Evolutionary conservation across 2,329 filamentous ascomycete genomes (phyloP).

Genomic region (Pseudogymnoascus sp.): DNA sequence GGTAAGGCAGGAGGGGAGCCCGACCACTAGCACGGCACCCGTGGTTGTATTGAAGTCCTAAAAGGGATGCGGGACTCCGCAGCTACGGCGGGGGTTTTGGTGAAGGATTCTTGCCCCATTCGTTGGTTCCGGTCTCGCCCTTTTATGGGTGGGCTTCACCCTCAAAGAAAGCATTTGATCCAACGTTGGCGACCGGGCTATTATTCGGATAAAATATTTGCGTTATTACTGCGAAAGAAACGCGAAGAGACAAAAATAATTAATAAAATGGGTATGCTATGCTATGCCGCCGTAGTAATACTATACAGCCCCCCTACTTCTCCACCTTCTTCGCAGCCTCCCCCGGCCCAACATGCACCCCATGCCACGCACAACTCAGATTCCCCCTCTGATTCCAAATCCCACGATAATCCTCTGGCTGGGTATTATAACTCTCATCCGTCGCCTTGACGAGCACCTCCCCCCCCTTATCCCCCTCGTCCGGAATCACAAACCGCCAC

Average conservation of each 20-base stretch:
- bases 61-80: too few species aligned
- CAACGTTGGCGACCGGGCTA: too few species aligned
- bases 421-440: constrained; percentile 58
- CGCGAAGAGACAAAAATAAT: neutral
- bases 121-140: too few species aligned
- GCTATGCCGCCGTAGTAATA: neutral
- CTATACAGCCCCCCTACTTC: neutral
- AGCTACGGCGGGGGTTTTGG: too few species aligned
- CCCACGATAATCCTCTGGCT: constrained; percentile 51
- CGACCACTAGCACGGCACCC: too few species aligned
- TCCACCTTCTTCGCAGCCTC: constrained; percentile 8
- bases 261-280: neutral
- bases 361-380: constrained; percentile 60
- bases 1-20: too few species aligned
- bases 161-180: too few species aligned
- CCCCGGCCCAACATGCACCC: constrained; percentile 30
- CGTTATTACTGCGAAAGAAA: too few species aligned
- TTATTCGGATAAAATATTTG: too few species aligned
- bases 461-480: constrained; percentile 32
- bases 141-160: too few species aligned
- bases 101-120: too few species aligned
- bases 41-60: too few species aligned
- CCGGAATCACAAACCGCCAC: constrained; percentile 43
- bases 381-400: constrained; percentile 60
- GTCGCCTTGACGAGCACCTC: constrained; percentile 57